These are phyloP conservation scores for Lyophyllum decastes DNA, from an alignment of 768 basidiomycete genomes.

Conservation along the genomic window DNA sequence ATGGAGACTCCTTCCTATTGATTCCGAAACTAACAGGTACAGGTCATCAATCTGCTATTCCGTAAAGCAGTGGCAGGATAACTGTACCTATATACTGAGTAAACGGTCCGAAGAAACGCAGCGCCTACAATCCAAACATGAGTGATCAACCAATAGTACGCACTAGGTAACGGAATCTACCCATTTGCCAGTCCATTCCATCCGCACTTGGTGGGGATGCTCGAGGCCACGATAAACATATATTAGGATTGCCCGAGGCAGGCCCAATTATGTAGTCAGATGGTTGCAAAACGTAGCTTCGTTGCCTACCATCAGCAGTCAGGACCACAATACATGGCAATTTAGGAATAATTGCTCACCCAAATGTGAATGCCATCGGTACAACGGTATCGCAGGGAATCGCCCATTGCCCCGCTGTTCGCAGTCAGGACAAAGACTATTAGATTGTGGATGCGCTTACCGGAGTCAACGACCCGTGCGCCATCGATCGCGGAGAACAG, in stretches of 20 bases:
- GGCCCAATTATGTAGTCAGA: constrained; percentile 80
- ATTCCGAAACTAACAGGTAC: constrained; percentile 67
- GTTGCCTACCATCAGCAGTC: constrained; percentile 29
- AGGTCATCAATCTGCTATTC: neutral
- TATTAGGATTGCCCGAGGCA: constrained; percentile 57
- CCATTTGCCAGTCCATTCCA: constrained; percentile 85
- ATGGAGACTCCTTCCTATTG: constrained; percentile 68
- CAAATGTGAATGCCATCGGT: constrained; percentile 68
- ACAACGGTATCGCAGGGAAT: constrained; percentile 67
- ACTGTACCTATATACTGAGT: constrained; percentile 72
- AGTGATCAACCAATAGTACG: neutral
- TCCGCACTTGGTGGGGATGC: constrained; percentile 66
- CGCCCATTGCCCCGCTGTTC: constrained; percentile 68
- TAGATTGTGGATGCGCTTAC: constrained; percentile 31
- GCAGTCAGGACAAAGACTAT: neutral
- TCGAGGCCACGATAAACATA: constrained; percentile 77
- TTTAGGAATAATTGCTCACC: constrained; percentile 39
- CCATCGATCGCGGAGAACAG: constrained; percentile 61
- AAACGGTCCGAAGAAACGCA: constrained; percentile 74
- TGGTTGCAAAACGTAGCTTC: constrained; percentile 65
- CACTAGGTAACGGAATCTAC: constrained; percentile 32
- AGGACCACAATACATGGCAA: constrained; percentile 1
- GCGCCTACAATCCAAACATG: constrained; percentile 40
- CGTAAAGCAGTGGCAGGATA: neutral
- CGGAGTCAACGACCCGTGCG: constrained; percentile 67